These are phyloP conservation scores for Raddia distichophylla DNA, from an alignment of 176 grass and related monocot species.

Conservation along the genomic window DNA sequence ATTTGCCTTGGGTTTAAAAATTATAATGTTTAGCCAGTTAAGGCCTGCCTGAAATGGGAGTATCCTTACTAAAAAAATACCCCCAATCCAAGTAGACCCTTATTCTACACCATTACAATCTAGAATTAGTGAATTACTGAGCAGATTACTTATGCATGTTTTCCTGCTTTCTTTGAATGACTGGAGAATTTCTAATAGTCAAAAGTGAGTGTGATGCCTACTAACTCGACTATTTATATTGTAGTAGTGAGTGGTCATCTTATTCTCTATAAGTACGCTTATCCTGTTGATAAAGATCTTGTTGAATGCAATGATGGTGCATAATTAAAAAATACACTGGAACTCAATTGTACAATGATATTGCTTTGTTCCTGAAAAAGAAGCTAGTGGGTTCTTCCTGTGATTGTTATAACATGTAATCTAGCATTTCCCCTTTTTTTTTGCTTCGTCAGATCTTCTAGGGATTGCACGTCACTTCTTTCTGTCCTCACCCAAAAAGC, in stretches of 20 bases:
- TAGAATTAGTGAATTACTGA: background rate
- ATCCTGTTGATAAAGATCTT: background rate
- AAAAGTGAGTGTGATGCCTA: constrained; percentile 13
- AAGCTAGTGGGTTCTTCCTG: constrained; percentile 14
- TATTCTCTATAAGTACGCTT: background rate
- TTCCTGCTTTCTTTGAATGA: background rate
- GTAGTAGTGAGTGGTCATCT: background rate
- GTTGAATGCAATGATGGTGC: background rate
- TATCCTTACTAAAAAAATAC: too few species aligned
- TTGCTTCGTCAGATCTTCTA: background rate
- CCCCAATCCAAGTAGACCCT: too few species aligned
- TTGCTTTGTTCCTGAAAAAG: background rate
- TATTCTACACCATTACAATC: background rate
- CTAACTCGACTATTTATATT: constrained; percentile 11
- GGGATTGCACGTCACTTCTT: constrained; percentile 22
- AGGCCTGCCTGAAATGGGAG: too few species aligned
- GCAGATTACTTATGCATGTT: constrained; percentile 2
- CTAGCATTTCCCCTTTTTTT: background rate
- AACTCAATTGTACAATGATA: too few species aligned
- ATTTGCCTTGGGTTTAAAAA: background rate
- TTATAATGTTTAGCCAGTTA: background rate
- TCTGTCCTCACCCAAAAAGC: background rate
- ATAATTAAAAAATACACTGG: too few species aligned
- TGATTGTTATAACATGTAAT: background rate
- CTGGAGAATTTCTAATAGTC: constrained; percentile 1